Conservation (phyloP, 1,284 basidiomycete genomes). For the Volvariella volvacea region DNA sequence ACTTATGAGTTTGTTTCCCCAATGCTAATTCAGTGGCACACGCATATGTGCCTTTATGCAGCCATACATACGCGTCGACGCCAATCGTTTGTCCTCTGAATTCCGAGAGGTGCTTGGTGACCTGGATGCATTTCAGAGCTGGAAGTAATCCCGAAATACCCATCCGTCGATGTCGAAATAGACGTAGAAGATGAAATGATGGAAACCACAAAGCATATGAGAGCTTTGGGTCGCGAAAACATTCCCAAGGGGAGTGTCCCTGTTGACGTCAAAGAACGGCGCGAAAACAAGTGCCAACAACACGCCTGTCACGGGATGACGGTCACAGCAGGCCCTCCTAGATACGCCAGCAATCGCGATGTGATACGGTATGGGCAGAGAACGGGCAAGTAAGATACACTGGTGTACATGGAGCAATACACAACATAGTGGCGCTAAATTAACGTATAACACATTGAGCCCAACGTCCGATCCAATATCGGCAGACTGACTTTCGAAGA, state of each 20-base stretch:
- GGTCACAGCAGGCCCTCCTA: too few relatives aligned
- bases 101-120: constrained; percentile 71
- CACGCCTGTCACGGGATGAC: constrained; percentile 8
- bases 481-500: constrained; percentile 48
- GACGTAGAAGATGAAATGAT: background rate
- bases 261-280: too few relatives aligned
- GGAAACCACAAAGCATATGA: too few relatives aligned
- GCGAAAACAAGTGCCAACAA: constrained; percentile 4
- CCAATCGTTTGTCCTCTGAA: constrained; percentile 79
- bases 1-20: constrained; percentile 80
- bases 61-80: constrained; percentile 92
- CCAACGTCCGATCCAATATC: constrained; percentile 56
- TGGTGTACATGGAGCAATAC: too few relatives aligned
- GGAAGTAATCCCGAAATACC: constrained; percentile 94
- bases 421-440: too few relatives aligned
- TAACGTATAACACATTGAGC: too few relatives aligned
- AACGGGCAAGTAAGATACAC: too few relatives aligned
- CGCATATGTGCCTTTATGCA: constrained; percentile 90
- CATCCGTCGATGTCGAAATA: constrained; percentile 38
- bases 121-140: constrained; percentile 86
- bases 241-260: too few relatives aligned
- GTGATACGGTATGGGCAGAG: too few relatives aligned
- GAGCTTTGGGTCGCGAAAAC: too few relatives aligned
- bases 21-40: constrained; percentile 91
- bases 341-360: too few relatives aligned